phyloP scores from a whole-genome alignment of 2,329 filamentous ascomycete genomes.

The Pseudopithomyces maydicus region DNA sequence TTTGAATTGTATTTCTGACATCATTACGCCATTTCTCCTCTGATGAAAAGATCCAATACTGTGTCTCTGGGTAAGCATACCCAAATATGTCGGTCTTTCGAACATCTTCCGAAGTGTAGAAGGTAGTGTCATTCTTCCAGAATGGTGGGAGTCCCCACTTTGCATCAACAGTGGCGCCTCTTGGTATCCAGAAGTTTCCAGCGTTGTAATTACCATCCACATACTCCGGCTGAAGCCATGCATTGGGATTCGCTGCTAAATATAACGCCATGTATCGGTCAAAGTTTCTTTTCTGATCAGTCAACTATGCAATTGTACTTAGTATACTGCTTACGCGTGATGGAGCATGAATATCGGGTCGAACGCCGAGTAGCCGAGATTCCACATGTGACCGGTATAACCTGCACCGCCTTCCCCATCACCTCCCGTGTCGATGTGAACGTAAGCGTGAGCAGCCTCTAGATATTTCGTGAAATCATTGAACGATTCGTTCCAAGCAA shows the following conservation, averaged over 20 bases:
- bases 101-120: constrained; percentile 37
- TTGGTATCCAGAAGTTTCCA: constrained; percentile 47
- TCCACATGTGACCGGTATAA: constrained; percentile 70
- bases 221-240: constrained; percentile 61
- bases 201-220: constrained; percentile 30
- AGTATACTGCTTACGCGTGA: constrained; percentile 39
- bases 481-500: constrained; percentile 11
- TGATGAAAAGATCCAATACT: constrained; percentile 30
- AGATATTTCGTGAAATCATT: constrained; percentile 17
- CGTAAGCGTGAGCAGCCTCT: constrained; percentile 13
- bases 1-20: constrained; percentile 23
- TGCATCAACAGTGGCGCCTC: constrained; percentile 50
- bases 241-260: constrained; percentile 72
- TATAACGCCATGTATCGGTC: constrained; percentile 69
- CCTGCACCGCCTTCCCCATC: background rate
- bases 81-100: constrained; percentile 32
- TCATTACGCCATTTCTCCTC: constrained; percentile 12
- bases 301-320: too few species aligned
- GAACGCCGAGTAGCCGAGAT: constrained; percentile 72
- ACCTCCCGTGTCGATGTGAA: constrained; percentile 51
- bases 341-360: constrained; percentile 65
- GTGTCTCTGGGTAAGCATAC: constrained; percentile 42
- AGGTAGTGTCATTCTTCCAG: constrained; percentile 22
- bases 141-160: constrained; percentile 50
- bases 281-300: constrained; percentile 29